phyloP scores from a whole-genome alignment of 2,329 filamentous ascomycete species.

The Alternaria alternata region DNA sequence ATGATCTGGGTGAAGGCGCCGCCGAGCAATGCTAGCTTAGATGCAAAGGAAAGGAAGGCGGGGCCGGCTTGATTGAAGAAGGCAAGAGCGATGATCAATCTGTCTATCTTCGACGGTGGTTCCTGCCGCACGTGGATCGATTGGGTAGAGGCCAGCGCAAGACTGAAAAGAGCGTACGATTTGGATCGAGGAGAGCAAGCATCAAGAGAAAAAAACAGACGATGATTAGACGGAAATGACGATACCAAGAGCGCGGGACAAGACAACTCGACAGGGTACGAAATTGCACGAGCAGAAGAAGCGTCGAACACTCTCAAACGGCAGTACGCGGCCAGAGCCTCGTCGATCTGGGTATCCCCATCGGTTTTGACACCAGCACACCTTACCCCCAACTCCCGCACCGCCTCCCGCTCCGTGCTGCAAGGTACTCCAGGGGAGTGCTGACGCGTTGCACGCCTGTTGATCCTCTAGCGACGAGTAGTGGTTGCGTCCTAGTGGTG shows the following conservation, averaged over 20 bases:
- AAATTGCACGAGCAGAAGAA: slow-evolving; percentile 17
- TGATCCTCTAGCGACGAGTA: slow-evolving; percentile 11
- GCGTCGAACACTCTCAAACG: slow-evolving; percentile 15
- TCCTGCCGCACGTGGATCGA: slow-evolving; percentile 5
- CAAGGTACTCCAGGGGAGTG: slow-evolving; percentile 7
- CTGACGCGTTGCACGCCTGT: slow-evolving; percentile 17
- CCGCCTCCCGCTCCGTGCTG: slow-evolving; percentile 13
- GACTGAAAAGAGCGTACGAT: slow-evolving; percentile 11
- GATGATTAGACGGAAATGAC: slow-evolving; percentile 11
- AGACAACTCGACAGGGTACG: slow-evolving; percentile 14
- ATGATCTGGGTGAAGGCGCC: neutral
- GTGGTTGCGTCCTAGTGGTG: slow-evolving; percentile 1
- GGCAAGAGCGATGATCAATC: slow-evolving; percentile 10
- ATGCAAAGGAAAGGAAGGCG: slow-evolving; percentile 16
- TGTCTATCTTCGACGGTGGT: slow-evolving; percentile 9
- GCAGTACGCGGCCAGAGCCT: slow-evolving; percentile 14
- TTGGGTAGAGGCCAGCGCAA: neutral
- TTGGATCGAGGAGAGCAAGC: slow-evolving; percentile 1
- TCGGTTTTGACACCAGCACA: slow-evolving; percentile 16
- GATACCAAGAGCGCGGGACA: slow-evolving; percentile 7
- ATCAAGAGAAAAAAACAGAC: neutral
- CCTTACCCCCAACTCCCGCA: slow-evolving; percentile 5
- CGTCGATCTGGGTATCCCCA: slow-evolving; percentile 12
- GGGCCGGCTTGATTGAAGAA: slow-evolving; percentile 11
- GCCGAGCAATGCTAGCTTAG: neutral